phyloP scores from a whole-genome alignment of 805 yeast genomes.

The Lipomyces anomalus region DNA sequence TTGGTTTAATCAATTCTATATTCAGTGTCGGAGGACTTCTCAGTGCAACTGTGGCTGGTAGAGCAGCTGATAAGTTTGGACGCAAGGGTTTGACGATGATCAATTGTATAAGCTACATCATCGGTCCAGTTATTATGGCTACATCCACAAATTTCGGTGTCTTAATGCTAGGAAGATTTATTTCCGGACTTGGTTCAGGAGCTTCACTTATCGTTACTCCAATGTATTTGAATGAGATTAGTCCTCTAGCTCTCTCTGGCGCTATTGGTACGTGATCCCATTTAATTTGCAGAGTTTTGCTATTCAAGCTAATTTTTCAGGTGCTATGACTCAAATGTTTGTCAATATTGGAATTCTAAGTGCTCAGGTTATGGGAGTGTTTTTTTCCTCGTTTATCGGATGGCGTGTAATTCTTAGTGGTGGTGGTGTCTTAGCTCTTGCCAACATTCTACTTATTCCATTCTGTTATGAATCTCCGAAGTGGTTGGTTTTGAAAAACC shows the following conservation, averaged over 20 bases:
- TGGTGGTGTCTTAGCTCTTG: constrained; percentile 51
- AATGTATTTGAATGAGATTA: constrained; percentile 68
- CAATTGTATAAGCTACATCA: constrained; percentile 46
- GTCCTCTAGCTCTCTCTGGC: constrained; percentile 67
- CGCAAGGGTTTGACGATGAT: constrained; percentile 49
- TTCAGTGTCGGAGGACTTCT: constrained; percentile 80
- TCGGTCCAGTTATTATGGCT: constrained; percentile 63
- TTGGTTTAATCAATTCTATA: constrained; percentile 71
- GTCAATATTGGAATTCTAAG: constrained; percentile 78
- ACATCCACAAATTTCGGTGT: constrained; percentile 39
- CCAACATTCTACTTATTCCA: constrained; percentile 42
- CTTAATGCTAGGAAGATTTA: constrained; percentile 62
- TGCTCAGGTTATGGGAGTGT: constrained; percentile 69
- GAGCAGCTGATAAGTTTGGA: constrained; percentile 60
- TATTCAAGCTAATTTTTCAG: too few relatives aligned
- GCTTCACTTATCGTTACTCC: constrained; percentile 81
- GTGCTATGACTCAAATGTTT: constrained; percentile 79
- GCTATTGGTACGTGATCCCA: too few relatives aligned
- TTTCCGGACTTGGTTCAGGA: constrained; percentile 86
- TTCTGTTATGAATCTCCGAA: constrained; percentile 69
- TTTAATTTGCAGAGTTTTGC: too few relatives aligned
- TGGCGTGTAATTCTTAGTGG: constrained; percentile 72
- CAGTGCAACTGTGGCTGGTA: constrained; percentile 66
- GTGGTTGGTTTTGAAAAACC: constrained; percentile 60
- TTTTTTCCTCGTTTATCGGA: constrained; percentile 54